Percentiles rank a stretch among this genome's conserved stretches.
Conservation (phyloP, 2,329 filamentous ascomycete species). For the Colletotrichum tropicicola region DNA sequence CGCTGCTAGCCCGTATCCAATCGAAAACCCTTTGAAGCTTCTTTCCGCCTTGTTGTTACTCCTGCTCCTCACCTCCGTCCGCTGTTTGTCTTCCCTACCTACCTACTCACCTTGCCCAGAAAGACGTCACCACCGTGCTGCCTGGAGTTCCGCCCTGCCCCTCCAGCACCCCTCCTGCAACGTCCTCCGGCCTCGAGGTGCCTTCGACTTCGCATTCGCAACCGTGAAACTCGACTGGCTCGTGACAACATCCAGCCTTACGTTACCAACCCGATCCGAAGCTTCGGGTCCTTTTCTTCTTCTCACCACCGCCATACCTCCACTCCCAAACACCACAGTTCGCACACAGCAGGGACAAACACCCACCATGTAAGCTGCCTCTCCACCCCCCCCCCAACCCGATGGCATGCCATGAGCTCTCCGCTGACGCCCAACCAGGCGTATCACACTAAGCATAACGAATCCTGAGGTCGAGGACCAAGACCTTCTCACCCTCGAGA, state of each 20-base stretch:
- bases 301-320: neutral
- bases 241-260: neutral
- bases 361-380: slow-evolving; percentile 22
- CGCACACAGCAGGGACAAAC: neutral
- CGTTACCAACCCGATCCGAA: neutral
- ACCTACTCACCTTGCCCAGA: neutral
- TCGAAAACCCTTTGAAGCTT: neutral
- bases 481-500: slow-evolving; percentile 81
- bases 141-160: slow-evolving; percentile 14
- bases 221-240: slow-evolving; percentile 18
- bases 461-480: slow-evolving; percentile 73
- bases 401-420: neutral
- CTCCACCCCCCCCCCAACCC: neutral
- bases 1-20: neutral
- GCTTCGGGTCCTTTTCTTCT: neutral
- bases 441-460: slow-evolving; percentile 86
- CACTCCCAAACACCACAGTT: neutral
- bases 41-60: neutral
- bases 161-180: slow-evolving; percentile 25
- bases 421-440: slow-evolving; percentile 62
- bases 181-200: slow-evolving; percentile 8
- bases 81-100: neutral
- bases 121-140: slow-evolving; percentile 26
- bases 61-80: neutral
- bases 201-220: slow-evolving; percentile 25